These are phyloP conservation scores for Aspergillus thermomutatus DNA, from an alignment of 2,329 filamentous ascomycete genomes.

Conservation along the genomic window DNA sequence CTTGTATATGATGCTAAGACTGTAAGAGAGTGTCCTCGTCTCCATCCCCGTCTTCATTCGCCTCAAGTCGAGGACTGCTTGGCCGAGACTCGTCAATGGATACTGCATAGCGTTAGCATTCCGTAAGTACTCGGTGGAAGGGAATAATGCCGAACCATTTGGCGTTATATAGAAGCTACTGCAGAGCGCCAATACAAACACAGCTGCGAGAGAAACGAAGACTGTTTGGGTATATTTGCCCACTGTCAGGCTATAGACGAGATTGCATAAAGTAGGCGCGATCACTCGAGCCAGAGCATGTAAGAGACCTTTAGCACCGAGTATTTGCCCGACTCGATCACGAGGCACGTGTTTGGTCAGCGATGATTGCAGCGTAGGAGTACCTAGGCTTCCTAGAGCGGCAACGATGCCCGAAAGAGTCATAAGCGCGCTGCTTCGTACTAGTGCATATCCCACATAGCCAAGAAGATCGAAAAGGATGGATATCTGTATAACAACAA, in stretches of 20 bases:
- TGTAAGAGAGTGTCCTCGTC: slow-evolving; percentile 16
- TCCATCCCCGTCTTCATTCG: slow-evolving; percentile 19
- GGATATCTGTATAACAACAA: slow-evolving; percentile 70
- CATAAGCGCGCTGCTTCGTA: slow-evolving; percentile 62
- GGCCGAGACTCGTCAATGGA: slow-evolving; percentile 11
- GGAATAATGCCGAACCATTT: slow-evolving; percentile 58
- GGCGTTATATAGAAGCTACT: slow-evolving; percentile 70
- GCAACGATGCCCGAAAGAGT: slow-evolving; percentile 69
- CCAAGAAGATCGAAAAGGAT: slow-evolving; percentile 75
- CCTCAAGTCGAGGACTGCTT: slow-evolving; percentile 13
- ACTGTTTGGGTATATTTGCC: slow-evolving; percentile 74
- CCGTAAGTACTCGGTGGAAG: not conserved
- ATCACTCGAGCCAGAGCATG: slow-evolving; percentile 78
- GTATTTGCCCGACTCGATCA: slow-evolving; percentile 77
- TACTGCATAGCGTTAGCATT: slow-evolving; percentile 16
- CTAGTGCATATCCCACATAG: slow-evolving; percentile 69
- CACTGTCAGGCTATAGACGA: slow-evolving; percentile 80
- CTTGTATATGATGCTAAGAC: not conserved
- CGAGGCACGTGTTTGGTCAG: slow-evolving; percentile 88
- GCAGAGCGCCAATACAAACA: slow-evolving; percentile 65
- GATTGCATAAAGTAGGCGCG: slow-evolving; percentile 78
- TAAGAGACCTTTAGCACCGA: slow-evolving; percentile 81
- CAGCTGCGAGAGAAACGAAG: slow-evolving; percentile 67
- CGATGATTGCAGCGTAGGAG: slow-evolving; percentile 77
- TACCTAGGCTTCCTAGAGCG: slow-evolving; percentile 77